These are phyloP conservation scores for Kwoniella sp. DNA, from an alignment of 768 basidiomycete species.

Conservation along the genomic window DNA sequence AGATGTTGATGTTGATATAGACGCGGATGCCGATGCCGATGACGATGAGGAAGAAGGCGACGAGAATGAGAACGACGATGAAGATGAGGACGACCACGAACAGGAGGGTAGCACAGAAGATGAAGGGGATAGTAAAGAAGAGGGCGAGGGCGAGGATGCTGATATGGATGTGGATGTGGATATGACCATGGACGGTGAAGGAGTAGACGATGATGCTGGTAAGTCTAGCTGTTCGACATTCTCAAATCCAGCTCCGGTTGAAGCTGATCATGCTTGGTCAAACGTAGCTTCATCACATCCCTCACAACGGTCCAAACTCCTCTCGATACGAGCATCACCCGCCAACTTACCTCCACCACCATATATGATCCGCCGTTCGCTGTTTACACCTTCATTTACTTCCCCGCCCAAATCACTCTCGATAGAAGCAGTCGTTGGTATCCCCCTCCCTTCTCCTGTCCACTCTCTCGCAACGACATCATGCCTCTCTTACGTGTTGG, in stretches of 20 bases:
- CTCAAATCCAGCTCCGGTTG: too few species aligned
- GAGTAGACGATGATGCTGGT: conserved; percentile 36
- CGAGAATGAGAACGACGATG: background rate
- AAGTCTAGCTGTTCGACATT: conserved; percentile 3
- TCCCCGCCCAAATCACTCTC: conserved; percentile 65
- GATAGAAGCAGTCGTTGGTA: conserved; percentile 86
- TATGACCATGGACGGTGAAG: conserved; percentile 29
- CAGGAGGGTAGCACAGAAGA: conserved; percentile 21
- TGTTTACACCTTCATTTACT: conserved; percentile 46
- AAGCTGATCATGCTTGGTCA: too few species aligned
- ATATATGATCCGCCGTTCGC: conserved; percentile 47
- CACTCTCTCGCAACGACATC: conserved; percentile 82
- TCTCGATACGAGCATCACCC: conserved; percentile 10
- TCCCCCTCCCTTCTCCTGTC: conserved; percentile 84
- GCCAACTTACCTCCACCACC: conserved; percentile 39
- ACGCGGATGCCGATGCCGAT: conserved; percentile 22
- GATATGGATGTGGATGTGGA: conserved; percentile 34
- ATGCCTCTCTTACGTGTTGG: conserved; percentile 84
- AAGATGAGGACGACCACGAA: conserved; percentile 14
- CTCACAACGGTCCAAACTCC: conserved; percentile 7
- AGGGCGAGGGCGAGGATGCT: conserved; percentile 35
- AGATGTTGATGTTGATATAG: conserved; percentile 32
- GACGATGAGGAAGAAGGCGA: background rate
- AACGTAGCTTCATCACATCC: conserved; percentile 15
- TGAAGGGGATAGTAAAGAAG: conserved; percentile 59